phyloP scores from a whole-genome alignment of 1,284 basidiomycete genomes.

The Sphaerobolus stellatus region DNA sequence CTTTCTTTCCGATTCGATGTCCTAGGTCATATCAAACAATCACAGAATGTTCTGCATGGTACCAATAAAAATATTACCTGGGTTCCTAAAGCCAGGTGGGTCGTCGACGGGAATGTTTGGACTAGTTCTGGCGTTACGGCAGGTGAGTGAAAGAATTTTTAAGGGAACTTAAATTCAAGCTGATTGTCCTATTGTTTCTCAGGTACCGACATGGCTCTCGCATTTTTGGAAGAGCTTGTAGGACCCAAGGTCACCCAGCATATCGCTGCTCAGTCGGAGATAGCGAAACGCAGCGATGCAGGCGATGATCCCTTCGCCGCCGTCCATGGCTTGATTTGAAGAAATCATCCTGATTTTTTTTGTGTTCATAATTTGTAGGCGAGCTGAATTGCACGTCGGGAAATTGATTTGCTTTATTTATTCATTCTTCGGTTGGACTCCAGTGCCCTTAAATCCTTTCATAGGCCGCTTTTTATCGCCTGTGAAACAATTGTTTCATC shows the following conservation, averaged over 20 bases:
- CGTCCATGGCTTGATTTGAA: slow-evolving; percentile 12
- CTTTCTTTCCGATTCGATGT: neutral
- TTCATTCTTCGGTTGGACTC: too few species aligned
- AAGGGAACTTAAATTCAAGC: neutral
- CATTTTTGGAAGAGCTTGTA: neutral
- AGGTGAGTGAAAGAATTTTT: neutral
- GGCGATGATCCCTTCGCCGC: neutral
- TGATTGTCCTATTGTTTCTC: neutral
- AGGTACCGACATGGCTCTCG: neutral
- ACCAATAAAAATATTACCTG: neutral
- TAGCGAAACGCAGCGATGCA: neutral
- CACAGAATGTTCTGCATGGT: too few species aligned
- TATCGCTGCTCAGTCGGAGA: neutral
- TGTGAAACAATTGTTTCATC: too few species aligned
- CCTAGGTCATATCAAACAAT: neutral
- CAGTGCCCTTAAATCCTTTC: too few species aligned
- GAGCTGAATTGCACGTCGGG: too few species aligned
- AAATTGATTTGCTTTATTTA: too few species aligned
- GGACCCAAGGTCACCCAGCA: neutral
- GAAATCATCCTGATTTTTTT: too few species aligned
- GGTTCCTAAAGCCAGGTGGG: slow-evolving; percentile 1
- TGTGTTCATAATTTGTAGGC: too few species aligned
- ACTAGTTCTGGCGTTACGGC: neutral
- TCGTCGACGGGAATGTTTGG: neutral
- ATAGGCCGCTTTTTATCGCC: too few species aligned